A percentile compares a stretch with the other conserved stretches of the same genome.
phyloP scores from a whole-genome alignment of 2,329 filamentous ascomycete genomes.

The Penicillium sp. region DNA sequence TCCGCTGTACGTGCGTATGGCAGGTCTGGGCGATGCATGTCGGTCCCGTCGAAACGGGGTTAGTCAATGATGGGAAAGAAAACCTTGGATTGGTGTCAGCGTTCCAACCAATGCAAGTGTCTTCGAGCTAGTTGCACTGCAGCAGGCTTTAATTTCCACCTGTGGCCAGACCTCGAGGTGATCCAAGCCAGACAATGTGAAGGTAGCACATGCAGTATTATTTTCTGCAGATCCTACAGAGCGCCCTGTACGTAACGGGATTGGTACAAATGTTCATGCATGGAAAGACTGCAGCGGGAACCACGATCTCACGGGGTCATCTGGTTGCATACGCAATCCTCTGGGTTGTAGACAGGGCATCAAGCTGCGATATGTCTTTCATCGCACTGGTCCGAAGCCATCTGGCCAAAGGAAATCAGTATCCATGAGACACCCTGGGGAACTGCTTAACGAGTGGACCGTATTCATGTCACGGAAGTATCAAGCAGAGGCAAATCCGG shows the following conservation, averaged over 20 bases:
- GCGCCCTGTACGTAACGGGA: constrained; percentile 4
- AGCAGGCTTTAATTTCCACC: constrained; percentile 6
- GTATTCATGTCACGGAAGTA: constrained; percentile 3
- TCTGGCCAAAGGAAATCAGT: neutral
- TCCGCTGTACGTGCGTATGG: constrained; percentile 13
- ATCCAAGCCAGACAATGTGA: constrained; percentile 3
- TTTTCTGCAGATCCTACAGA: neutral
- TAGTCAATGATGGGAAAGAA: neutral
- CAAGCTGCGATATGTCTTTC: neutral
- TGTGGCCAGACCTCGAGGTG: neutral
- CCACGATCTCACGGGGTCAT: neutral
- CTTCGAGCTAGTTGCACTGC: constrained; percentile 2
- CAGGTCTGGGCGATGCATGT: neutral
- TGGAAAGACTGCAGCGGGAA: neutral
- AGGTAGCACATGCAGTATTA: constrained; percentile 5
- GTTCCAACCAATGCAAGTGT: constrained; percentile 1
- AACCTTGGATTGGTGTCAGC: neutral
- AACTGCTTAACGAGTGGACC: neutral
- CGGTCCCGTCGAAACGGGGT: neutral
- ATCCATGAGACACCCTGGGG: neutral
- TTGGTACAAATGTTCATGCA: neutral
- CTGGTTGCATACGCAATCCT: neutral
- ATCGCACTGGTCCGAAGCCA: neutral
- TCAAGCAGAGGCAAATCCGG: constrained; percentile 12
- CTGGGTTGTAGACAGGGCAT: neutral